Evolutionary conservation across 2,329 filamentous ascomycete species (phyloP).

Genomic region (Fusarium heterosporum): DNA sequence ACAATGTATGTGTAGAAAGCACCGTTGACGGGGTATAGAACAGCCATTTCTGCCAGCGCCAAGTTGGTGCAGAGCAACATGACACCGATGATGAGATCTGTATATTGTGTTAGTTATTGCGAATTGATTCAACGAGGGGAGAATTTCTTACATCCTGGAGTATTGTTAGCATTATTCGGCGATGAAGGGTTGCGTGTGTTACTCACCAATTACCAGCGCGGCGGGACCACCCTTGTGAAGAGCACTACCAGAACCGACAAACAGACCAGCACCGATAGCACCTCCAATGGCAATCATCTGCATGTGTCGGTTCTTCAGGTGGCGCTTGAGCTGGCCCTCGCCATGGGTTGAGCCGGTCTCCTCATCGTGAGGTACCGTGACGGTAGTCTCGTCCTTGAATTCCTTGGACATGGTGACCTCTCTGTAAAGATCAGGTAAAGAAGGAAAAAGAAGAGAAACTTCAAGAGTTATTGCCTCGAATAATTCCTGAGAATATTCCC

Average conservation of each 20-base stretch:
- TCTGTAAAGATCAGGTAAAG: neutral
- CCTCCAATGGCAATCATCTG: conserved; percentile 94
- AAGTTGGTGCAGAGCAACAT: conserved; percentile 73
- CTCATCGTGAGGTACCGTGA: conserved; percentile 31
- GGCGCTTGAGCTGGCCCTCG: conserved; percentile 58
- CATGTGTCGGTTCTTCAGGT: conserved; percentile 83
- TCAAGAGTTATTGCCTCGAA: neutral
- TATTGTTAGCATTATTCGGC: neutral
- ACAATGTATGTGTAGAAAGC: conserved; percentile 94
- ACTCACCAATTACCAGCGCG: conserved; percentile 76
- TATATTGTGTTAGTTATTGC: neutral
- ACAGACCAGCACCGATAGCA: conserved; percentile 78
- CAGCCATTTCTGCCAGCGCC: conserved; percentile 90
- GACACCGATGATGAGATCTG: conserved; percentile 52
- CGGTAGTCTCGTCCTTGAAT: conserved; percentile 25
- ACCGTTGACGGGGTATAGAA: conserved; percentile 89
- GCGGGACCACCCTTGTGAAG: conserved; percentile 80
- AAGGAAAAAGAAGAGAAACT: neutral
- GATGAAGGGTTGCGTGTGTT: neutral
- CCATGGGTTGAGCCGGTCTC: conserved; percentile 17
- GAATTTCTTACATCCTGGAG: conserved; percentile 16
- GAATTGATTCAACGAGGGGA: neutral
- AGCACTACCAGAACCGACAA: conserved; percentile 83
- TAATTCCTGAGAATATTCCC: neutral
- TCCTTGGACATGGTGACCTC: conserved; percentile 6